Conservation (phyloP, 768 basidiomycete genomes). For the Gymnopilus dilepis region DNA sequence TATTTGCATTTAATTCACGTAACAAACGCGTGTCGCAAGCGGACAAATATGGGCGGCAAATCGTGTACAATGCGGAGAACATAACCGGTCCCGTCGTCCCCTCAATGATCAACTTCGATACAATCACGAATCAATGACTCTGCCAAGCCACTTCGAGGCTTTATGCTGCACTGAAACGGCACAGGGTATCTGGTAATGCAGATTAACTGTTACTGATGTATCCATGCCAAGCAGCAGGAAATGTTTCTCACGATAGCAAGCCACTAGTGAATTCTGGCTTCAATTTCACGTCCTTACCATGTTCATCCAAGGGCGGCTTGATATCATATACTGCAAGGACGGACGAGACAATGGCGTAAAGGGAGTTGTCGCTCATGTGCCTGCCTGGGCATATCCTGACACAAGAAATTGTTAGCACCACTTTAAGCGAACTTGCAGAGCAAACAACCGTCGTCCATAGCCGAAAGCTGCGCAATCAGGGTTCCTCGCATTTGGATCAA, state of each 20-base stretch:
- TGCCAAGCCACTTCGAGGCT: slow-evolving; percentile 22
- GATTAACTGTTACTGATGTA: neutral
- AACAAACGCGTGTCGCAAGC: too few species aligned
- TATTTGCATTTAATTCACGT: too few species aligned
- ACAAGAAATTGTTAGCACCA: slow-evolving; percentile 1
- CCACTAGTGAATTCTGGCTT: slow-evolving; percentile 27
- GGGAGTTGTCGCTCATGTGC: slow-evolving; percentile 28
- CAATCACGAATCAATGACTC: slow-evolving; percentile 23
- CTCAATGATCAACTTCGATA: slow-evolving; percentile 10
- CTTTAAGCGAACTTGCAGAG: neutral
- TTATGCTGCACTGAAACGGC: slow-evolving; percentile 31
- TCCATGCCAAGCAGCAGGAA: neutral
- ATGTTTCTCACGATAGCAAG: slow-evolving; percentile 26
- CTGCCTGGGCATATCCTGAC: slow-evolving; percentile 33
- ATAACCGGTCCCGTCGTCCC: neutral
- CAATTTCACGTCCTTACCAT: slow-evolving; percentile 25
- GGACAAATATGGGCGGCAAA: too few species aligned
- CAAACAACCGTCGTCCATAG: slow-evolving; percentile 36
- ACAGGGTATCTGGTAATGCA: slow-evolving; percentile 24
- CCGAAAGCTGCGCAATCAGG: slow-evolving; percentile 36
- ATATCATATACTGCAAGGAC: slow-evolving; percentile 32
- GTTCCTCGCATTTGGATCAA: slow-evolving; percentile 28
- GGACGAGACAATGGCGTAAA: slow-evolving; percentile 25
- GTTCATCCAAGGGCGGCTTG: slow-evolving; percentile 24
- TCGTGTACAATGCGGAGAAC: neutral